These are phyloP conservation scores for Plasmodium gallinaceum DNA, from an alignment of 169 alveolate species.

Conservation along the genomic window DNA sequence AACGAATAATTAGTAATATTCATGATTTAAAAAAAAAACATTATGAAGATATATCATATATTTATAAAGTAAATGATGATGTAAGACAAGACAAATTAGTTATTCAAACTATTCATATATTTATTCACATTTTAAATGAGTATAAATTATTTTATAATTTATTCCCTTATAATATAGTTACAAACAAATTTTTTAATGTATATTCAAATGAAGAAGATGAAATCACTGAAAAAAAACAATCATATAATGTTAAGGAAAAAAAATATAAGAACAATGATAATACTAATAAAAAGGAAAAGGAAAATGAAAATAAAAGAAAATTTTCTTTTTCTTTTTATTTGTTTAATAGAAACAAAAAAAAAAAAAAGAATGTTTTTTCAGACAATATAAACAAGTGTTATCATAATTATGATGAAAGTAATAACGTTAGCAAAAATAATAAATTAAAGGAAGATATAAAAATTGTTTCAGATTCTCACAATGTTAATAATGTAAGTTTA, in stretches of 20 bases:
- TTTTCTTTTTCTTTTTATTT: conserved; percentile 64
- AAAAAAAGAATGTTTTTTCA: background rate
- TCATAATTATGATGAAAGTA: background rate
- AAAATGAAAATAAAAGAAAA: conserved; percentile 79
- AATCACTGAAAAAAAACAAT: background rate
- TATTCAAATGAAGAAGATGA: conserved; percentile 56
- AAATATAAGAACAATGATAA: background rate
- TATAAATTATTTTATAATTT: conserved; percentile 83
- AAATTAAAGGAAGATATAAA: background rate
- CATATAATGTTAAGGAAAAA: background rate
- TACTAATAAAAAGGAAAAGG: background rate
- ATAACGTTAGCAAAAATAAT: background rate
- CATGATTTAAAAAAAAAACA: background rate
- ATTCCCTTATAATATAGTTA: conserved; percentile 83
- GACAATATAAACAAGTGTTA: background rate
- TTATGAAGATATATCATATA: conserved; percentile 77
- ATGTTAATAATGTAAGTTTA: background rate
- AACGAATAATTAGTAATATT: background rate
- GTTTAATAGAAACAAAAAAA: conserved; percentile 42
- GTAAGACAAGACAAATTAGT: conserved; percentile 89
- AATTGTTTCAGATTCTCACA: background rate
- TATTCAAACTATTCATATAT: conserved; percentile 85
- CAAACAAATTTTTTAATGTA: conserved; percentile 63
- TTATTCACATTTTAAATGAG: conserved; percentile 82
- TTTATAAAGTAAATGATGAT: conserved; percentile 91